Evolutionary conservation across 495 filamentous ascomycete genomes (phyloP).

Genomic region (Podospora australis): DNA sequence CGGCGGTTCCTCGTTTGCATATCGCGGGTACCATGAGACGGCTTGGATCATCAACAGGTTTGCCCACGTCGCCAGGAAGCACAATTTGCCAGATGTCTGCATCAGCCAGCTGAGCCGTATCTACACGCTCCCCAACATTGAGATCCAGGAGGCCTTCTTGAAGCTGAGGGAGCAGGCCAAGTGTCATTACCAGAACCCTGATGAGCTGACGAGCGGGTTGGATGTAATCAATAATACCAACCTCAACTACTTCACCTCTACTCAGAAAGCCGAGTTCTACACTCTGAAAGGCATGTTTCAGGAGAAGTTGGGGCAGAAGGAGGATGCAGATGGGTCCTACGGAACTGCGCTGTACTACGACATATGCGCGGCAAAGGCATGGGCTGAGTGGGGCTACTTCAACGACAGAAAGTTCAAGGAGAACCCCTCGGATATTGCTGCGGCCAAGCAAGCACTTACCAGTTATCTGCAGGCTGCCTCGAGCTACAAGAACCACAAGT

Average conservation of each 20-base stretch:
- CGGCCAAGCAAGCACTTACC: slow-evolving; percentile 84
- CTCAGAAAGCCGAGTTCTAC: slow-evolving; percentile 98
- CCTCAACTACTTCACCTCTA: slow-evolving; percentile 89
- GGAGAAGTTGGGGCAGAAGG: slow-evolving; percentile 79
- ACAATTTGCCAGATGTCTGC: slow-evolving; percentile 93
- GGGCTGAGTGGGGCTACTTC: slow-evolving; percentile 99
- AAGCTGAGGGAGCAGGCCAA: slow-evolving; percentile 96
- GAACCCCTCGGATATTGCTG: slow-evolving; percentile 67
- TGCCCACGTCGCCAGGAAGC: slow-evolving; percentile 94
- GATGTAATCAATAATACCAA: slow-evolving; percentile 99
- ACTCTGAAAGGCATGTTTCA: slow-evolving; percentile 99
- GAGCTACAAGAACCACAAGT: slow-evolving; percentile 93
- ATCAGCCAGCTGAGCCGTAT: slow-evolving; percentile 94
- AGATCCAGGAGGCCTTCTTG: slow-evolving; percentile 98
- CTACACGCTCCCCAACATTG: slow-evolving; percentile 97
- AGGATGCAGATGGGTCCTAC: slow-evolving; percentile 88
- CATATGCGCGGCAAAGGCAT: slow-evolving; percentile 90
- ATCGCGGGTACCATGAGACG: slow-evolving; percentile 95
- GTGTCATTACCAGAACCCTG: slow-evolving; percentile 93
- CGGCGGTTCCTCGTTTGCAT: slow-evolving; percentile 80
- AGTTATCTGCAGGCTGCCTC: slow-evolving; percentile 95
- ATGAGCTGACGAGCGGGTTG: slow-evolving; percentile 82
- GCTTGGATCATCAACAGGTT: slow-evolving; percentile 99
- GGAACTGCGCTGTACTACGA: slow-evolving; percentile 93
- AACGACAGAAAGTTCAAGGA: slow-evolving; percentile 93